Evolutionary conservation across 331 rosid species (phyloP), one percentile per base, ranked within the genome.

Genomic region (Malus hybrid): DNA sequence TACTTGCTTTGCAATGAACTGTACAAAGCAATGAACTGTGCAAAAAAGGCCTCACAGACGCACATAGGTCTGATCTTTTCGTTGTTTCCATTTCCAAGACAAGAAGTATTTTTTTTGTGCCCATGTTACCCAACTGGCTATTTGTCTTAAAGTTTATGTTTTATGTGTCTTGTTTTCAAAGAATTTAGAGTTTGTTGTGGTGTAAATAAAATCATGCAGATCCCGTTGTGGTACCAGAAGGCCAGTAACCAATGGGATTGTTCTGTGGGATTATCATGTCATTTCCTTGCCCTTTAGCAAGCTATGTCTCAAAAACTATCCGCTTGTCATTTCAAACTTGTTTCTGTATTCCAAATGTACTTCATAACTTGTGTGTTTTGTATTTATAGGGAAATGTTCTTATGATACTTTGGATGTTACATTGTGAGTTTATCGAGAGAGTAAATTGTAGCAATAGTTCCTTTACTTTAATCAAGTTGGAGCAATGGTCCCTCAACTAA

Each of bases 151-250:
- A 29, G 15, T 34, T 5, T 18, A 55, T 24, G 9, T 44, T 28
- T 57, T 55, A 13, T n/a, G 24, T 11, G 39, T 63, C 3, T 71
- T 16, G 36, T 13, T 70, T 19, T 36, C 71, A 54, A 46, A 6
- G 7, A 32, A 22, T 12, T 18, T 29, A 19, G 32, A 29, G 55
- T 15, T 48, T 8, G 22, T 20, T 39, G 14, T 29, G 16, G 11
- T 39, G 66, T 2, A 6, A 14, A 50, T 60, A 59, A 52, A 75
- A 16, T 56, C 22, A 22, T 22, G 68, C 69, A 93, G 96, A 85
- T 88, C 65, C 90, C 98, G 28, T 83, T 93, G 19, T 89, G 98
- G 98, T 80, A 85, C 80, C 98, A 93, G 80, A 91, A 85, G 80
- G 89, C 96, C 48, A 89, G 97, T 80, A 67, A 76, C 19, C 80